A percentile compares a stretch with the other conserved stretches of the same genome.
Evolutionary conservation across 2,329 filamentous ascomycete species (phyloP).

Genomic region (Neofusicoccum parvum): DNA sequence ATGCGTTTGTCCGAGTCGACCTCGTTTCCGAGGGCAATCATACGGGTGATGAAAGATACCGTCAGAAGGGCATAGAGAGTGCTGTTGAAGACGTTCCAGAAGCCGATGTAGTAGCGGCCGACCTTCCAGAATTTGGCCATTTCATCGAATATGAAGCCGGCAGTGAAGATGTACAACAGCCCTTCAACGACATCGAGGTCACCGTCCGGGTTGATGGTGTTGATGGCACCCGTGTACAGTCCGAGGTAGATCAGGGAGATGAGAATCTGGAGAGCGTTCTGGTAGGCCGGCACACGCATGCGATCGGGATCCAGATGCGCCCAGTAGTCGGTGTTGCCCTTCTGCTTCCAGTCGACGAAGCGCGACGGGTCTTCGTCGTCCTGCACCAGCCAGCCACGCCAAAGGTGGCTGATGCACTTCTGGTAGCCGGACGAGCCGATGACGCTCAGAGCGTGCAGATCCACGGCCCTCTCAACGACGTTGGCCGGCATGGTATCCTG

Average conservation of each 20-base stretch:
- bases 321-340: slow-evolving; percentile 76
- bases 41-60: slow-evolving; percentile 75
- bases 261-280: slow-evolving; percentile 85
- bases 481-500: slow-evolving; percentile 76
- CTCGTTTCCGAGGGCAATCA: slow-evolving; percentile 72
- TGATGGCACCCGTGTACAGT: slow-evolving; percentile 88
- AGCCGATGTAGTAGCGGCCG: slow-evolving; percentile 85
- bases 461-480: slow-evolving; percentile 89
- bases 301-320: slow-evolving; percentile 89
- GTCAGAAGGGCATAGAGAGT: slow-evolving; percentile 78
- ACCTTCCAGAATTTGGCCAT: slow-evolving; percentile 90
- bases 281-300: slow-evolving; percentile 89
- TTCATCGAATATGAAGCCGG: slow-evolving; percentile 90
- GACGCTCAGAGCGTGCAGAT: slow-evolving; percentile 83
- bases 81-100: slow-evolving; percentile 96
- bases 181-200: slow-evolving; percentile 84
- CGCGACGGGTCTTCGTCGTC: slow-evolving; percentile 87
- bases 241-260: slow-evolving; percentile 81
- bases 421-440: slow-evolving; percentile 95
- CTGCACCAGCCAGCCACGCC: slow-evolving; percentile 96
- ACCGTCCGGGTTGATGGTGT: slow-evolving; percentile 84
- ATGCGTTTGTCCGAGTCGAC: slow-evolving; percentile 52
- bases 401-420: slow-evolving; percentile 89
- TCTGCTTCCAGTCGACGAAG: slow-evolving; percentile 85
- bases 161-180: slow-evolving; percentile 85